Percentiles rank a stretch among this genome's conserved stretches.
Evolutionary conservation across 176 grass and related monocot species (phyloP).

Genomic region (Phyllostachys edulis): DNA sequence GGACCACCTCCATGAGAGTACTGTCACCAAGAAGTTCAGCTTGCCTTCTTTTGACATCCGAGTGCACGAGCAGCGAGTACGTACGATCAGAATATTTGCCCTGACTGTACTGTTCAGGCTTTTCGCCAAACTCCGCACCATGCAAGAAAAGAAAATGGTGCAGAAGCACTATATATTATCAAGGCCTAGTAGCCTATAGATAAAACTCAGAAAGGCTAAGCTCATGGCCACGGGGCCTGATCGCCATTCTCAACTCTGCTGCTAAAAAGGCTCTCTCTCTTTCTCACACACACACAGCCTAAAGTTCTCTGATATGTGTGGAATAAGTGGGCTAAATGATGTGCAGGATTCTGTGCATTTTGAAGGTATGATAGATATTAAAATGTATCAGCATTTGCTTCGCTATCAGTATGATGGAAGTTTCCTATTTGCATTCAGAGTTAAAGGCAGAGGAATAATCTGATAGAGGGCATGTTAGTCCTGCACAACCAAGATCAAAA

Average conservation of each 20-base stretch:
- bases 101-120: slow-evolving; percentile 32
- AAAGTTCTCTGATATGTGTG: slow-evolving; percentile 33
- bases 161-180: slow-evolving; percentile 12
- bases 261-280: background rate
- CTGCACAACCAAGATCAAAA: background rate
- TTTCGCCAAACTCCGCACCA: slow-evolving; percentile 50
- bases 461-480: background rate
- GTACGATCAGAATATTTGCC: slow-evolving; percentile 12
- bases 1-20: slow-evolving; percentile 20
- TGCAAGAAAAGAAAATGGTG: background rate
- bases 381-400: background rate
- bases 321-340: slow-evolving; percentile 39
- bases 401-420: background rate
- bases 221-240: slow-evolving; percentile 15
- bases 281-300: background rate
- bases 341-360: slow-evolving; percentile 27
- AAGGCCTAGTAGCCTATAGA: background rate
- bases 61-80: slow-evolving; percentile 5
- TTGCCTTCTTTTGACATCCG: slow-evolving; percentile 18
- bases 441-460: background rate
- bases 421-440: background rate
- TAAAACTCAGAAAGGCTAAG: slow-evolving; percentile 24
- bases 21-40: background rate
- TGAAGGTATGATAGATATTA: background rate
- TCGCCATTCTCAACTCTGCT: background rate